Evolutionary conservation across 805 yeast species (phyloP), one percentile per base, ranked within the genome.

Genomic region (Candida broadrunensis): DNA sequence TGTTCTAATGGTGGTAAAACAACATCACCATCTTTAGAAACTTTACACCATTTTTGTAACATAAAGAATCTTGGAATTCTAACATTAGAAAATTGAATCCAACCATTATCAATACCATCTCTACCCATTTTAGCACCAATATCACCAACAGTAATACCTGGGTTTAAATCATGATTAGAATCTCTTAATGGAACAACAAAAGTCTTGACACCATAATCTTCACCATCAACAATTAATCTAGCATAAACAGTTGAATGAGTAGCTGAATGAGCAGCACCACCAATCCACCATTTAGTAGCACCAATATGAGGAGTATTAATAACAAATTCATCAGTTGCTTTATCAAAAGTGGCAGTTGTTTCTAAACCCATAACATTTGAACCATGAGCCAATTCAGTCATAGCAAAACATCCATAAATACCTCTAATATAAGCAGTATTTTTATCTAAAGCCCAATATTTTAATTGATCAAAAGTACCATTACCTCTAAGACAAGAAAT

Each of bases 231-330:
- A 38, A 86, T 77, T 46, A 90, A 72, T 45, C 97, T 75, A 4
- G 97, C 97, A 61, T 82, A 90, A 19, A 80, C 85, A n/a, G 83
- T 80, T 18, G 88, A 72, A 66, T 90, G 97, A 21, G 90, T 88
- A 5, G 97, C 88, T 16, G 95, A 83, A 63, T 88, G 95, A 9
- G 97, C 97, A 32, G 97, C 97, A 53, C 97, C 97, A 36, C 97
- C 97, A 55, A 90, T 90, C 97, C 97, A 90, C 97, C 97, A 90
- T 62, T 90, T 90, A 19, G 97, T 89, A 33, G 97, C 97, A 27
- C 95, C 90, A 41, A 86, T 62, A 57, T 89, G 86, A 1, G 97
- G 97, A 11, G 97, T 90, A 58, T 87, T 77, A 54, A 90, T 80
- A 41, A 76, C 59, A 56, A 90, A 86, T 47, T 81, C 80, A 52